Evolutionary conservation across 2,329 filamentous ascomycete genomes (phyloP), one percentile per base, ranked within the genome.

Genomic region (Akanthomyces uredinophilus): DNA sequence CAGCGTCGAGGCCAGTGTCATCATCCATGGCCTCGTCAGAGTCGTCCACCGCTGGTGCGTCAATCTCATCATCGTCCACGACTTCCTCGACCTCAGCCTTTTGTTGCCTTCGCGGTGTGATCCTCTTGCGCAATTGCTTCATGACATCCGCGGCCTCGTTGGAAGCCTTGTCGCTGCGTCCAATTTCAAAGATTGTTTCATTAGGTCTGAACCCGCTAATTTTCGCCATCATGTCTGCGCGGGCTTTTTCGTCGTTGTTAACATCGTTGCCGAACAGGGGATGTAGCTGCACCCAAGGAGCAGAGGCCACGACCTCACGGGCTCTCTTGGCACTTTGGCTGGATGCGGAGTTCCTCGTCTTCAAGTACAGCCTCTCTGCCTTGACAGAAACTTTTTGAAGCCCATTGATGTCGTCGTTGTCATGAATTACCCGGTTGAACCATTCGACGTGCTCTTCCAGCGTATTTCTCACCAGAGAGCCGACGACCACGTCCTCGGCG

Each of bases 151-250:
- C 89, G 7, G 89, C 88, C 70, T 89, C 87, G 54, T 77, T 81
- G 43, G 79, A 80, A 2, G 79, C 81, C 66, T 90, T 88, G 44
- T 87, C 89, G 64, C 87, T 84, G 67, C 88, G 86, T 7, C 90
- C 90, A 65, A 97, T 88, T 74, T 99, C 95, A 68, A 99, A 99
- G n/a, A 99, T 91, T 0, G 94, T 98, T 75, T 99, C 95, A 49
- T 88, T 82, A 0, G 96, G 95, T 68, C 91, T 86, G 77, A 95
- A 99, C 2, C 89, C 89, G 69, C 91, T 93, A 62, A 99, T 91
- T 63, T 88, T 86, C 37, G 92, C 91, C 35, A 99, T 80, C 91
- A 99, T 96, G 56, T 89, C 87, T 54, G 92, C 87, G 37, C 93
- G 85, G 54, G 91, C 87, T 64, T 86, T 83, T 70, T 94, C 90